Evolutionary conservation across 2,329 filamentous ascomycete genomes (phyloP).

Genomic region (Neodidymelliopsis sp.): DNA sequence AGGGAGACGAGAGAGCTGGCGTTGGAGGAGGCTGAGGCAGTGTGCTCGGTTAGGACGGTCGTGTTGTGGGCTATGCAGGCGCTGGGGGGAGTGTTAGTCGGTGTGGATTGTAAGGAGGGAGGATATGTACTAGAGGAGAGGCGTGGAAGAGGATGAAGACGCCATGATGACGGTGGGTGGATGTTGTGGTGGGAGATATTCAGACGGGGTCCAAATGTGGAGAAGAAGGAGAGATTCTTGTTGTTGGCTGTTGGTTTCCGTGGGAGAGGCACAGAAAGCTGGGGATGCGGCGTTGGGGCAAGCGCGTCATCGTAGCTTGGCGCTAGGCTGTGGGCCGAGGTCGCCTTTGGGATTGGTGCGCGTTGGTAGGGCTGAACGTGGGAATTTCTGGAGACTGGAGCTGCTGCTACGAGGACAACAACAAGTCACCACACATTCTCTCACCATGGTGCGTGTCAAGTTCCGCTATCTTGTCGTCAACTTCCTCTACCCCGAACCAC

Average conservation of each 20-base stretch:
- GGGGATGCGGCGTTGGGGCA: conserved; percentile 32
- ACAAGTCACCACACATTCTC: too few relatives aligned
- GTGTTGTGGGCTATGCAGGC: conserved; percentile 93
- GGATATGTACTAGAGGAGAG: conserved; percentile 49
- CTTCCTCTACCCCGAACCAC: conserved; percentile 80
- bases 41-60: conserved; percentile 93
- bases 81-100: conserved; percentile 59
- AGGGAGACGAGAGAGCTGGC: conserved; percentile 88
- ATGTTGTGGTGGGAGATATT: conserved; percentile 7
- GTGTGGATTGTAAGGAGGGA: background rate
- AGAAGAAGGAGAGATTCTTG: background rate
- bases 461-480: conserved; percentile 95
- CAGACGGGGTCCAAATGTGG: background rate
- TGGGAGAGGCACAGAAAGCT: conserved; percentile 29
- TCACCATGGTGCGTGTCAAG: conserved; percentile 89
- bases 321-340: conserved; percentile 17
- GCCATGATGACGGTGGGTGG: conserved; percentile 39
- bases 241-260: conserved; percentile 12
- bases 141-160: conserved; percentile 48
- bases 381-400: conserved; percentile 11
- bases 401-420: background rate
- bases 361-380: conserved; percentile 4
- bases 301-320: conserved; percentile 34
- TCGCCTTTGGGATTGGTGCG: conserved; percentile 17
- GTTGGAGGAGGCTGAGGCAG: conserved; percentile 80